Conservation (phyloP, 208 protist species). For the Leishmania lainsoni region DNA sequence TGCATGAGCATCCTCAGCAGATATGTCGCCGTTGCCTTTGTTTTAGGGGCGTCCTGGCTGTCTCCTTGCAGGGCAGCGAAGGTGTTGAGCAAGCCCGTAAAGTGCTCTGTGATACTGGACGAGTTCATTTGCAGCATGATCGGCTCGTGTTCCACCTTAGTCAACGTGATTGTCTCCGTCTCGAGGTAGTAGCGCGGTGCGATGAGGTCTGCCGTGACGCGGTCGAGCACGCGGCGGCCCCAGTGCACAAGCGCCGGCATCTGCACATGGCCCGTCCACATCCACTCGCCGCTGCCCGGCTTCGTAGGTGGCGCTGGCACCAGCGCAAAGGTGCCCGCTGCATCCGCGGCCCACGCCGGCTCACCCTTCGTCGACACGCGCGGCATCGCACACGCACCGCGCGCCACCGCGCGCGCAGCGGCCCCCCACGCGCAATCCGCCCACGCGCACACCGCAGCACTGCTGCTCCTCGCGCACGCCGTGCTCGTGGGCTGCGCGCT, state of each 20-base stretch:
- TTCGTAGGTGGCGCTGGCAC: neutral
- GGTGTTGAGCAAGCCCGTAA: no score
- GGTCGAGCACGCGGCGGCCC: slow-evolving; percentile 15
- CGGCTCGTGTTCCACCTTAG: neutral
- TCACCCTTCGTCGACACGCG: slow-evolving; percentile 1
- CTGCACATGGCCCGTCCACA: slow-evolving; percentile 9
- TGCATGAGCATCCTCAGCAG: no score
- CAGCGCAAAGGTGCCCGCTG: slow-evolving; percentile 8
- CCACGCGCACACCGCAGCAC: slow-evolving; percentile 11
- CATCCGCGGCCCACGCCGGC: slow-evolving; percentile 9
- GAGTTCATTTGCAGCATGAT: no score
- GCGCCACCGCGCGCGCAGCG: neutral
- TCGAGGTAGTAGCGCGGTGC: slow-evolving; percentile 13
- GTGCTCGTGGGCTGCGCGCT: neutral
- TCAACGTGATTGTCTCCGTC: neutral
- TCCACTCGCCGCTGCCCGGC: neutral
- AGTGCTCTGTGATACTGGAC: no score
- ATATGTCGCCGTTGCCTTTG: no score
- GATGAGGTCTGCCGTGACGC: slow-evolving; percentile 15
- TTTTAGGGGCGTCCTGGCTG: no score
- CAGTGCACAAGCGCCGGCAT: slow-evolving; percentile 6
- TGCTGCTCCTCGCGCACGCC: slow-evolving; percentile 2
- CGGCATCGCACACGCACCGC: slow-evolving; percentile 4
- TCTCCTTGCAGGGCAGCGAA: no score
- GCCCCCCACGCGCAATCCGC: neutral